Base-by-base conservation (phyloP, 176 grass and related monocot species). In the Urochloa ruziziensis region DNA sequence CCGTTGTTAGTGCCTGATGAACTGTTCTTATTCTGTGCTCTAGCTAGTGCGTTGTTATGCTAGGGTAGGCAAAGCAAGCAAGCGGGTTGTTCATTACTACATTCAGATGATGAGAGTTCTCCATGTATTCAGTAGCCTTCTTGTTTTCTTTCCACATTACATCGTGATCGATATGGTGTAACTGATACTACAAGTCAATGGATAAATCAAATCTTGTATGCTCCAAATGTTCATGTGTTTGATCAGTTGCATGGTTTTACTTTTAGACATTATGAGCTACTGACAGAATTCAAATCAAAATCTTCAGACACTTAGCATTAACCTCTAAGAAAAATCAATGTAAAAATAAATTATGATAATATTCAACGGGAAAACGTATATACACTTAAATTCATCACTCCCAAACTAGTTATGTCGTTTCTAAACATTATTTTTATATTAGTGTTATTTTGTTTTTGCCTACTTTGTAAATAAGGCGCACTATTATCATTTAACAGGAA, bases 21-120 rank as follows among this genome's bases (percentile, higher is more conserved):
- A 90, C 65, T 78, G 36, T 89, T 77, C 53, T 77, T n/a, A n/a
- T n/a, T 82, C 15, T 47, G 32, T 58, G 27, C 27, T 88, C 65
- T 77, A 85, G 71, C 78, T 75, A 84, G 87, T 80, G 82, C 82
- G 61, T 67, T 62, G 60, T 51, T 53, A 60, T 69, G 71, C 70
- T 85, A 81, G 46, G 72, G 80, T 23, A 75, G 49, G 75, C 48
- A 52, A 81, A 70, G 75, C 63, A 78, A 68, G 85, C 70, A 84
- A 63, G 69, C 24, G 21, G 43, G 78, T 48, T 77, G 83, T 82
- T 90, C 67, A 64, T 82, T 64, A 56, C 71, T 57, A 56, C 63
- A 70, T 77, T 82, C 71, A 71, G 57, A 76, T 46, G 23, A 74
- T 30, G 44, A 47, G 15, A 81, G 63, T 73, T 17, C 28, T 74